Conservation (phyloP, 768 basidiomycete species). For the Leccinum ochraceum region DNA sequence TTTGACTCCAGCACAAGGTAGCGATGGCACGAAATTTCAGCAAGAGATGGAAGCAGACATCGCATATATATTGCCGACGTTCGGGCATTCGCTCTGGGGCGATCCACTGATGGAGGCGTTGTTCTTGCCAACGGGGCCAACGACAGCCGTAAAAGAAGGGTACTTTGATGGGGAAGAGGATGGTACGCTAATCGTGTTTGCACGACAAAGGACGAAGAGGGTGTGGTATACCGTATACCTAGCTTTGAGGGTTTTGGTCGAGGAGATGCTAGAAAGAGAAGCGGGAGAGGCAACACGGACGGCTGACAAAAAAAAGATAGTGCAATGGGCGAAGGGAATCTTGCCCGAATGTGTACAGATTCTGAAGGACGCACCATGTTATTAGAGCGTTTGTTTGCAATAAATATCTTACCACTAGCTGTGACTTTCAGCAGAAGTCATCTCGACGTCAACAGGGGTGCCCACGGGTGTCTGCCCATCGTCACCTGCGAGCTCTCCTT, state of each 20-base stretch:
- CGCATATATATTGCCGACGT: constrained; percentile 42
- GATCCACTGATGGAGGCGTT: constrained; percentile 73
- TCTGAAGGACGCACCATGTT: constrained; percentile 45
- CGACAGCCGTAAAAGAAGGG: constrained; percentile 56
- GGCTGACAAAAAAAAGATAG: constrained; percentile 23
- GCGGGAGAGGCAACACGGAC: constrained; percentile 24
- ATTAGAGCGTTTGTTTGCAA: constrained; percentile 14
- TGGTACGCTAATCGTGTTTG: constrained; percentile 51
- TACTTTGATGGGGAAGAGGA: constrained; percentile 52
- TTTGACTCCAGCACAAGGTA: constrained; percentile 22
- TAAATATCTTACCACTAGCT: constrained; percentile 4
- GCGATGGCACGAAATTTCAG: constrained; percentile 5
- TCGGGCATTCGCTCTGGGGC: constrained; percentile 64
- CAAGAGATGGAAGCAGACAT: constrained; percentile 27
- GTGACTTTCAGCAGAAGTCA: constrained; percentile 13
- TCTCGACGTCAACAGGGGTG: constrained; percentile 27
- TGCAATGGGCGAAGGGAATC: constrained; percentile 41
- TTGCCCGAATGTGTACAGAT: constrained; percentile 41
- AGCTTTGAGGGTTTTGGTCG: constrained; percentile 52
- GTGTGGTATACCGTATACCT: constrained; percentile 75
- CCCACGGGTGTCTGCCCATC: constrained; percentile 29
- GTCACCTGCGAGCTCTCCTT: constrained; percentile 35
- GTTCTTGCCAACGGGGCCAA: constrained; percentile 53
- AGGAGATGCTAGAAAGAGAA: constrained; percentile 31
- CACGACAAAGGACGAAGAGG: constrained; percentile 72